Base-by-base conservation (phyloP, 768 basidiomycete species). In the Boletus tylopilopsis region DNA sequence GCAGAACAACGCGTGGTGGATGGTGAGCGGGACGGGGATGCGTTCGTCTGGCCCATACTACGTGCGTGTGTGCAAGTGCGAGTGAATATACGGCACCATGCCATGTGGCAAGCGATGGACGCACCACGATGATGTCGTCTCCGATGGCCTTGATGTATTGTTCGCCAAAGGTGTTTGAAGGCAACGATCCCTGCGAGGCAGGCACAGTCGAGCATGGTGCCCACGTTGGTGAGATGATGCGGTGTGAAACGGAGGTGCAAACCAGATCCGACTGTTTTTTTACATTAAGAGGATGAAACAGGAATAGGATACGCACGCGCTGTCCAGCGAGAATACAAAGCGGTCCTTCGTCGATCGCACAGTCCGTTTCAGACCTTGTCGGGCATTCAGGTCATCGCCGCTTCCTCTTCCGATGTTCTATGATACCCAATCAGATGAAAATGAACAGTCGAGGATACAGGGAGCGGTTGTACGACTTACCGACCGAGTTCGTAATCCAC, bases 291-390 rank as follows among this genome's bases (percentile, higher is more conserved):
- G 11, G 34, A 5, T 22, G n/a, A n/a, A n/a, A n/a, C n/a, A n/a
- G n/a, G n/a, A n/a, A n/a, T n/a, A n/a, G n/a, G n/a, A n/a, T 27
- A 69, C 81, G 41, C 50, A 91, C 94, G 61, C 94, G 81, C 65
- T 97, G 90, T n/a, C 93, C 94, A 8, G 95, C 93, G 16, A 94
- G 67, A 39, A 99, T 84, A 67, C 96, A 99, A 18, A 99, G 68
- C 1, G 93, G 89, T 65, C 97, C 96, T 62, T 94, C 87, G 73
- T 99, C 96, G 18, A 99, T 77, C 0, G 90, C 87, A 61, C 93
- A 56, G 94, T 95, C 52, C 93, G 71, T 63, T 85, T 74, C 37
- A 99, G 70, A 96, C 85, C 70, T 98, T 98, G 68, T 98, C 95
- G 24, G 98, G 76, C 81, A 96, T 87, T 6, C 94, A 80, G 1